Percentiles rank a stretch among this genome's conserved stretches.
These are phyloP conservation scores for Coleophoma cylindrospora DNA, from an alignment of 2,329 filamentous ascomycete species.

Conservation along the genomic window DNA sequence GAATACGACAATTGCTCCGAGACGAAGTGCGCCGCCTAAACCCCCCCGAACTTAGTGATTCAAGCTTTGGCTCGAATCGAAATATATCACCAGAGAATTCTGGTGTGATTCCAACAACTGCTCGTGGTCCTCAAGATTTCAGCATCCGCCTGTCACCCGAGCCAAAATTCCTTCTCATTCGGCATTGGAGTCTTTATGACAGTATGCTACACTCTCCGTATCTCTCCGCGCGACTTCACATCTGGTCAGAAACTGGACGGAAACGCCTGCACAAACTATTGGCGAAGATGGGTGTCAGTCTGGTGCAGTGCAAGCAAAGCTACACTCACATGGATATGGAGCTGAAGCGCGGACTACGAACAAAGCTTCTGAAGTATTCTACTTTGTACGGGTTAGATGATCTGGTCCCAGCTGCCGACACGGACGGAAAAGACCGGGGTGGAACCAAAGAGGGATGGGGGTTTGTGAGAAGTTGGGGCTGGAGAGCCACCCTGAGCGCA, in stretches of 20 bases:
- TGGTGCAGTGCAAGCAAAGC: conserved; percentile 89
- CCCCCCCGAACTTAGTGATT: conserved; percentile 60
- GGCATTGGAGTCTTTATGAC: conserved; percentile 97
- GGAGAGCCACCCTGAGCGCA: conserved; percentile 89
- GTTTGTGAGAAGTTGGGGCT: conserved; percentile 96
- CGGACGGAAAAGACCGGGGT: conserved; percentile 62
- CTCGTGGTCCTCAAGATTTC: conserved; percentile 82
- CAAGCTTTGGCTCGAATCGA: conserved; percentile 52
- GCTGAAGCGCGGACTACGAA: conserved; percentile 79
- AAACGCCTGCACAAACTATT: conserved; percentile 90
- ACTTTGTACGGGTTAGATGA: conserved; percentile 92
- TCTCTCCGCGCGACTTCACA: conserved; percentile 83
- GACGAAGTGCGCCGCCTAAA: conserved; percentile 95
- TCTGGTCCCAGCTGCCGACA: conserved; percentile 75
- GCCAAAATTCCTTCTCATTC: conserved; percentile 84
- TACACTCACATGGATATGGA: conserved; percentile 99
- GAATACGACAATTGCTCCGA: conserved; percentile 78
- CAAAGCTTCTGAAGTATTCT: conserved; percentile 85
- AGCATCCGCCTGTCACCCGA: conserved; percentile 91
- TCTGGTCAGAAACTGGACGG: conserved; percentile 86
- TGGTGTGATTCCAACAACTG: conserved; percentile 85
- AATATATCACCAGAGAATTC: conserved; percentile 59
- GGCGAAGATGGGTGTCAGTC: conserved; percentile 95
- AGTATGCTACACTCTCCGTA: conserved; percentile 98
- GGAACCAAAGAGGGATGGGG: conserved; percentile 90